Conservation (phyloP, 2,329 filamentous ascomycete genomes). For the Botrytis paeoniae region DNA sequence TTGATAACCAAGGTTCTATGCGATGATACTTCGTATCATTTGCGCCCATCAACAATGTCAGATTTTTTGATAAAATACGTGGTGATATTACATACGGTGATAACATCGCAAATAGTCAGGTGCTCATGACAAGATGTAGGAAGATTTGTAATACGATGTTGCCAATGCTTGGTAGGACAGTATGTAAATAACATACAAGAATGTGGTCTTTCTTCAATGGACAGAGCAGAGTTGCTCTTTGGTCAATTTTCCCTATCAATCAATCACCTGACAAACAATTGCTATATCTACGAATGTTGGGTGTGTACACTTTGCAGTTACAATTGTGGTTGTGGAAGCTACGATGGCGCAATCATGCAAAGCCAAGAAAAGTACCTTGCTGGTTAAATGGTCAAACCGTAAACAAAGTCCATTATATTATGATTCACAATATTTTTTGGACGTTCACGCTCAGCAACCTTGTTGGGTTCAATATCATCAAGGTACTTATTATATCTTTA, state of each 20-base stretch:
- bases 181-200: neutral
- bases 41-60: neutral
- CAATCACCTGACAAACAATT: neutral
- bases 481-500: constrained; percentile 13
- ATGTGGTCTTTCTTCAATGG: neutral
- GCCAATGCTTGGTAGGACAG: neutral
- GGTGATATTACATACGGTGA: neutral
- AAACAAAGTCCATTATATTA: neutral
- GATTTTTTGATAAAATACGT: neutral
- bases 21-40: neutral
- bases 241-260: neutral
- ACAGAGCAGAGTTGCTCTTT: neutral
- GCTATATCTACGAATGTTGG: neutral
- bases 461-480: constrained; percentile 7
- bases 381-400: neutral
- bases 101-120: neutral
- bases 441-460: constrained; percentile 10
- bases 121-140: neutral
- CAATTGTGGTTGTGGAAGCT: neutral
- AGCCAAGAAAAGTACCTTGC: constrained; percentile 13
- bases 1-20: neutral
- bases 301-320: neutral
- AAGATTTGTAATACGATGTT: neutral
- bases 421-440: neutral
- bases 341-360: neutral